Base-by-base conservation (phyloP, 2,329 filamentous ascomycete species). In the Knufia petricola region DNA sequence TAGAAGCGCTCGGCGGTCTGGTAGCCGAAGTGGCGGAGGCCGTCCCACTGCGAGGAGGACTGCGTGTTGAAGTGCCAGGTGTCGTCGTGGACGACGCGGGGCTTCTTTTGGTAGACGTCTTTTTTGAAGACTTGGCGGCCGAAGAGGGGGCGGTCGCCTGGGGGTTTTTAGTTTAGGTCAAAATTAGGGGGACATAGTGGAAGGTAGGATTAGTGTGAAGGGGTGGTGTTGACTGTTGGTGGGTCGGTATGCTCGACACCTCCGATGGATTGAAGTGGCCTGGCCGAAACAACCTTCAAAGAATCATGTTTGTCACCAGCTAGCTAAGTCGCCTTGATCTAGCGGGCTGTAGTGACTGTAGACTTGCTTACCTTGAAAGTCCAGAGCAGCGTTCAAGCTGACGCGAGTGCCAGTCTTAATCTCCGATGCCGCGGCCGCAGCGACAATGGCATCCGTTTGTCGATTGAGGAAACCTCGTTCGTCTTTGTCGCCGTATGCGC, bases 381-480 rank as follows among this genome's bases (percentile, higher is more conserved):
- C 65, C n/a, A 71, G 60, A 8, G 61, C 59, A 60, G 67, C 69
- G 59, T 60, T 57, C 12, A 59, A 46, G 9, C 50, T 42, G 20
- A 60, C 48, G n/a, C 58, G 55, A 8, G 52, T 50, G 3, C 58
- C 69, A 4, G 62, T 64, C 38, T 65, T 64, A 52, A 75, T 74
- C 55, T 75, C 71, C 15, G 63, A 60, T 1, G 70, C 65, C 3
- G 56, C 56, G 0, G 71, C 71, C 4, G 62, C 59, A 6, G 62
- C 62, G 17, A 72, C 64, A 9, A 64, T 65, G n/a, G 64, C 59
- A 0, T 71, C 67, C 0, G 74, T 78, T 47, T 79, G 66, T 2
- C 76, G 65, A 58, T 78, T 78, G 1, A 79, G 64, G 56, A 72
- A 75, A 20, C 76, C 76, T 9, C 76, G 64, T 53, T 78, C 64